Evolutionary conservation across 129 eudicot genomes (phyloP).

Genomic region (Flaveria ramosissima): DNA sequence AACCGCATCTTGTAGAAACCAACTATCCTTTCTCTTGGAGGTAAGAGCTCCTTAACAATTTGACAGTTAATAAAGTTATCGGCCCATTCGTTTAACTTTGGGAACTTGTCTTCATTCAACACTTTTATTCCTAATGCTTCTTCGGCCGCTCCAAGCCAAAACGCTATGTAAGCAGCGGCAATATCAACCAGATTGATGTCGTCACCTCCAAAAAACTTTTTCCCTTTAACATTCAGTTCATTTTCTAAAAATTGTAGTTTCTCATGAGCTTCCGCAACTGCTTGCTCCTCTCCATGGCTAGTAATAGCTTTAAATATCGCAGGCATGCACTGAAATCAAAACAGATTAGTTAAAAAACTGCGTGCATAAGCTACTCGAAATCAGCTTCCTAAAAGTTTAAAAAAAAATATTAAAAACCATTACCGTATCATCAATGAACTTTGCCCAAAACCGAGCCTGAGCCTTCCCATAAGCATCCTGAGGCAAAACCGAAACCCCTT

Average conservation of each 20-base stretch:
- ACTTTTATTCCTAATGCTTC: conserved; percentile 17
- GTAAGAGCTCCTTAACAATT: conserved; percentile 27
- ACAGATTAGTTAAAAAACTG: too few species aligned
- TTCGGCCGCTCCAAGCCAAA: conserved; percentile 34
- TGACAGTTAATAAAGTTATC: conserved; percentile 20
- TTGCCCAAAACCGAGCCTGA: conserved; percentile 18
- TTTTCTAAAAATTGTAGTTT: conserved; percentile 32
- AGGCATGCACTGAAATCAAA: conserved; percentile 17
- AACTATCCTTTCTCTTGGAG: conserved; percentile 28
- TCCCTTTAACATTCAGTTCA: conserved; percentile 28
- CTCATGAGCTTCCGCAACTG: conserved; percentile 28
- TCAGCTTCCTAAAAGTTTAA: too few species aligned
- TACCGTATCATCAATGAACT: conserved; percentile 10
- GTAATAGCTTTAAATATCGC: neutral
- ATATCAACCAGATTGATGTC: conserved; percentile 36
- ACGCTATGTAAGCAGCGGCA: conserved; percentile 26
- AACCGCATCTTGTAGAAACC: conserved; percentile 2
- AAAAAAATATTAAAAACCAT: neutral
- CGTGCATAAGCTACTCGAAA: too few species aligned
- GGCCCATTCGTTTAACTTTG: conserved; percentile 25
- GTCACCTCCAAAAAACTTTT: conserved; percentile 43
- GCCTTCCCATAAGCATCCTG: conserved; percentile 3
- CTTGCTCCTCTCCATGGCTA: conserved; percentile 8
- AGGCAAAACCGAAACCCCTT: neutral
- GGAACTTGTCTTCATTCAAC: conserved; percentile 34